Conservation (phyloP, 2,329 filamentous ascomycete genomes). For the Trichoderma polysporum region DNA sequence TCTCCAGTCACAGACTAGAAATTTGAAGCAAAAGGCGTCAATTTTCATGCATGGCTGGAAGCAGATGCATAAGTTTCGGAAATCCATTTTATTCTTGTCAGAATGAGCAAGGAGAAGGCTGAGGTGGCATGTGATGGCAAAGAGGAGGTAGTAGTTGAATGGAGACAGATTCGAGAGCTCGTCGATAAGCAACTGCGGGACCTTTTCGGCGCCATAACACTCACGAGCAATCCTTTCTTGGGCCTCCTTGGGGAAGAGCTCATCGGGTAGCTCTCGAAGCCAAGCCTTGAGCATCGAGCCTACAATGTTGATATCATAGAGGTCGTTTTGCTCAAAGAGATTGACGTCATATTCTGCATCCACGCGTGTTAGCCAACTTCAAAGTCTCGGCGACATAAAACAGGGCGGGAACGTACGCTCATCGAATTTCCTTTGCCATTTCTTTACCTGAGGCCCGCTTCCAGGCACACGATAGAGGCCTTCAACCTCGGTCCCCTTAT, state of each 20-base stretch:
- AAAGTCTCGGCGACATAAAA: background rate
- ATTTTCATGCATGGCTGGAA: conserved; percentile 98
- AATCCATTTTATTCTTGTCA: conserved; percentile 98
- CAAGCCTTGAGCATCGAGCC: conserved; percentile 95
- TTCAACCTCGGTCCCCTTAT: conserved; percentile 90
- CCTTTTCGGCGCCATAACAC: conserved; percentile 74
- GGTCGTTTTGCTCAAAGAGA: conserved; percentile 79
- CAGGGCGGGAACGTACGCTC: conserved; percentile 55
- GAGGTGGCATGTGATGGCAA: conserved; percentile 94
- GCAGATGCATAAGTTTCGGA: conserved; percentile 91
- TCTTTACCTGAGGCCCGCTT: conserved; percentile 85
- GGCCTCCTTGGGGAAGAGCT: conserved; percentile 81
- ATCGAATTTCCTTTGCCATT: conserved; percentile 90
- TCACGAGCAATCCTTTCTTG: conserved; percentile 80
- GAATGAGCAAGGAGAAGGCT: conserved; percentile 87
- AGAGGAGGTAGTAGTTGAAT: conserved; percentile 96
- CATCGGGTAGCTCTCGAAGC: conserved; percentile 91
- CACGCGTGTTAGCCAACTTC: conserved; percentile 23
- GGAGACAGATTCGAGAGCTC: conserved; percentile 92
- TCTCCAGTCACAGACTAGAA: conserved; percentile 91
- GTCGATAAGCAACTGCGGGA: conserved; percentile 83
- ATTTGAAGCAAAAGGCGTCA: conserved; percentile 92
- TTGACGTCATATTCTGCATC: conserved; percentile 77
- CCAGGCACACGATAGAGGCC: conserved; percentile 91
- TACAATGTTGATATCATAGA: conserved; percentile 96